phyloP scores from a whole-genome alignment of 1,139 yeast species.

The Lodderomyces parapsilosis region DNA sequence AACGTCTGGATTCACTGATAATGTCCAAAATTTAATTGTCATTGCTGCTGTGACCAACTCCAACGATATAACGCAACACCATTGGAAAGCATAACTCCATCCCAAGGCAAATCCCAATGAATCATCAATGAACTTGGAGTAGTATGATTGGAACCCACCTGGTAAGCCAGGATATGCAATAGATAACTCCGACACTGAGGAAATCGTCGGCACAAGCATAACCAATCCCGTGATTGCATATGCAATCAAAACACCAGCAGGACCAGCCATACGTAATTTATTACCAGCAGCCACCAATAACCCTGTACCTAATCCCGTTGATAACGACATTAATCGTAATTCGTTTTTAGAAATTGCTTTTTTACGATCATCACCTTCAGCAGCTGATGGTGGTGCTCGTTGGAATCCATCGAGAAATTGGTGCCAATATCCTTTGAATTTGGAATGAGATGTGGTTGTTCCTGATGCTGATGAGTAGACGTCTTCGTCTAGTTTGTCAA shows the following conservation, averaged over 20 bases:
- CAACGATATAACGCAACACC: slow-evolving; percentile 38
- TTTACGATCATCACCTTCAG: slow-evolving; percentile 4
- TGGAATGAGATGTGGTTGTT: background rate
- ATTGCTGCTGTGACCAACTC: slow-evolving; percentile 42
- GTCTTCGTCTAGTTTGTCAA: slow-evolving; percentile 8
- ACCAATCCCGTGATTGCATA: slow-evolving; percentile 32
- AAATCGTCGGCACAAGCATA: slow-evolving; percentile 32
- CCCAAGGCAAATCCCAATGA: slow-evolving; percentile 43
- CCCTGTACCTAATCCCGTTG: slow-evolving; percentile 46
- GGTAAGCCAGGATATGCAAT: slow-evolving; percentile 36
- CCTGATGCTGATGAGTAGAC: slow-evolving; percentile 6
- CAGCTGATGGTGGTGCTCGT: slow-evolving; percentile 11
- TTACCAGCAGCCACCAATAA: slow-evolving; percentile 38
- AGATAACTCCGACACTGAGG: slow-evolving; percentile 36
- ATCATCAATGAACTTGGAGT: slow-evolving; percentile 36
- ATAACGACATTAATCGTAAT: slow-evolving; percentile 41
- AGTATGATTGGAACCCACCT: slow-evolving; percentile 41
- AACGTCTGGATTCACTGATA: slow-evolving; percentile 27
- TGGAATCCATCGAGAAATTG: slow-evolving; percentile 10
- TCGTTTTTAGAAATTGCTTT: slow-evolving; percentile 25
- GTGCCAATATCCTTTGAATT: background rate
- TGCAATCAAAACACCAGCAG: slow-evolving; percentile 35
- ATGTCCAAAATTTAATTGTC: slow-evolving; percentile 33
- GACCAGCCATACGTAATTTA: slow-evolving; percentile 35
- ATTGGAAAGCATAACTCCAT: slow-evolving; percentile 41